These are phyloP conservation scores for Syncephalastrum racemosum DNA, from an alignment of 371 early-diverging fungal genomes.

Conservation along the genomic window DNA sequence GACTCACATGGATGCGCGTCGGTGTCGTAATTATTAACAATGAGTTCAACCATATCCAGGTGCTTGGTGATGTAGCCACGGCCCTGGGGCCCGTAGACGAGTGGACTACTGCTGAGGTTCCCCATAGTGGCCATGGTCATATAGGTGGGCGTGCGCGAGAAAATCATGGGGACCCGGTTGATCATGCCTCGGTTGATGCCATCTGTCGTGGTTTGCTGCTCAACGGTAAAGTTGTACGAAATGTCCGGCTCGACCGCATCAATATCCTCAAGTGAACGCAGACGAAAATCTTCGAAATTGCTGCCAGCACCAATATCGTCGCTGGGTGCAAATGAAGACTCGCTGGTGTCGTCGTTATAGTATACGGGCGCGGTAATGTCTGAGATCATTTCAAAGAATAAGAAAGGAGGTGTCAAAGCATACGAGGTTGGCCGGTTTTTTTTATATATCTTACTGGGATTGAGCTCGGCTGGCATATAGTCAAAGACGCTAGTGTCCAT, in stretches of 20 bases:
- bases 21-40: slow-evolving; percentile 65
- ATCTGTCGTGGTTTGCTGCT: slow-evolving; percentile 61
- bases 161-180: slow-evolving; percentile 65
- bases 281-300: slow-evolving; percentile 48
- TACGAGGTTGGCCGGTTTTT: neutral
- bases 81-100: slow-evolving; percentile 63
- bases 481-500: slow-evolving; percentile 78
- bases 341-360: slow-evolving; percentile 36
- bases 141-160: slow-evolving; percentile 61
- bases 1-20: slow-evolving; percentile 64
- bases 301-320: slow-evolving; percentile 24
- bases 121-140: slow-evolving; percentile 62
- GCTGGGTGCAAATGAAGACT: slow-evolving; percentile 29
- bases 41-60: slow-evolving; percentile 37
- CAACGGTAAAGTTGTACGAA: slow-evolving; percentile 51
- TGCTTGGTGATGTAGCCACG: slow-evolving; percentile 51
- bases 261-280: slow-evolving; percentile 39
- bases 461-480: slow-evolving; percentile 48
- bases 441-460: slow-evolving; percentile 26
- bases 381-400: no score
- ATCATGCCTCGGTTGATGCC: slow-evolving; percentile 75
- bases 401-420: no score
- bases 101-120: slow-evolving; percentile 36
- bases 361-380: slow-evolving; percentile 51
- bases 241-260: slow-evolving; percentile 38